Evolutionary conservation across 495 filamentous ascomycete species (phyloP), one percentile per base, ranked within the genome.

Genomic region (Letharia columbiana): DNA sequence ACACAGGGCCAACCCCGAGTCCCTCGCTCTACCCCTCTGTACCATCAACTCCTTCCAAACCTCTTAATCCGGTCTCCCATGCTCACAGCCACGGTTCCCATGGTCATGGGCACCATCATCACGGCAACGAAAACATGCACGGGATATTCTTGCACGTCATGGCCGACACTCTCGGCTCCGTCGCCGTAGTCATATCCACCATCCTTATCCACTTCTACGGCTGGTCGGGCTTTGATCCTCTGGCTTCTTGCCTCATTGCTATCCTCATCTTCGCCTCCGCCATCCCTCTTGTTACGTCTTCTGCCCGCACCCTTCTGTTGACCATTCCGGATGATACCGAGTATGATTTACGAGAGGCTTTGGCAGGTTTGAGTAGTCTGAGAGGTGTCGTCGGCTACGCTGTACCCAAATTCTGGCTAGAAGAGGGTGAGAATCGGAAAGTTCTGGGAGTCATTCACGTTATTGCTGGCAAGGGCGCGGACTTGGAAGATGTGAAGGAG

Each of bases 81-180:
- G 61, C 68, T 44, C 70, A 72, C 62, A n/a, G 47, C 23, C 68
- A 72, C 56, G 59, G 60, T 33, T 63, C 57, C 28, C 67, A 69
- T 58, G 63, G 62, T 50, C 62, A 69, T n/a, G 77, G 80, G 59
- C 72, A 75, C 33, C 84, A 88, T 67, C 73, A 80, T 33, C 90
- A 95, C 74, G 89, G 89, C 63, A 96, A 95, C 73, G 95, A 99
- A 71, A 99, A 99, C 71, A 98, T 98, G 95, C 87, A 92, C 67
- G 94, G 94, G n/a, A 98, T 99, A 67, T 99, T 93, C 78, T 79
- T 99, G 12, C 94, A 99, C 71, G 90, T 99, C 63, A 80, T 98
- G 6, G 95, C 93, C 12, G 94, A 99, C 73, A 96, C 95, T 0
- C 85, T 98, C 28, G 94, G 94, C 17, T 96, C 91, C 45, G 89